These are phyloP conservation scores for Acanthamoeba castellanii DNA, from an alignment of 208 protist genomes.

Conservation along the genomic window DNA sequence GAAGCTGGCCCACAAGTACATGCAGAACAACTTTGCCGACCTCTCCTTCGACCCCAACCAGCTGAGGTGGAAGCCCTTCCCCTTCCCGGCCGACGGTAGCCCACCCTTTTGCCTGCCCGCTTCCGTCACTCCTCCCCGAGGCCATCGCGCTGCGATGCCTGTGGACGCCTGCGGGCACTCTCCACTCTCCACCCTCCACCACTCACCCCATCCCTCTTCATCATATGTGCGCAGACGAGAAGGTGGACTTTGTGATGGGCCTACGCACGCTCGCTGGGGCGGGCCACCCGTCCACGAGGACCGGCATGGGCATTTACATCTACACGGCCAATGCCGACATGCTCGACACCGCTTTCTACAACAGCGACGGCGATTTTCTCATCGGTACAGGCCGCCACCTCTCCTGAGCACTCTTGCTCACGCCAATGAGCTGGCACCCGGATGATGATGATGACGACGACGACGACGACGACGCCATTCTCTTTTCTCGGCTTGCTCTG, in stretches of 20 bases:
- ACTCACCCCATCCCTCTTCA: too few relatives aligned
- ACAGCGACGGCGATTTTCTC: constrained; percentile 92
- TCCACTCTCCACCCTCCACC: too few relatives aligned
- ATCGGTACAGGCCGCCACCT: constrained; percentile 80
- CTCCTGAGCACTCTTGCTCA: neutral
- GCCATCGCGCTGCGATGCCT: too few relatives aligned
- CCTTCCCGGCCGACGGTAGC: constrained; percentile 70
- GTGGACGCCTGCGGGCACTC: too few relatives aligned
- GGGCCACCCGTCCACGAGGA: constrained; percentile 86
- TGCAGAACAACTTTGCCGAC: constrained; percentile 67
- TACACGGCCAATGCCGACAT: constrained; percentile 89
- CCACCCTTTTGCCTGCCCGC: neutral
- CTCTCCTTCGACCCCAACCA: constrained; percentile 86
- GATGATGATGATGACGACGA: too few relatives aligned
- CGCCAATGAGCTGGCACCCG: too few relatives aligned
- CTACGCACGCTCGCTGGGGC: constrained; percentile 75
- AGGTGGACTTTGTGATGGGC: constrained; percentile 86
- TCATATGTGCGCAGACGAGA: neutral
- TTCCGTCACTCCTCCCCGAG: neutral
- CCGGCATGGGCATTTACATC: constrained; percentile 90
- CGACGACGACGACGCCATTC: neutral
- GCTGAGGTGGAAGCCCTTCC: constrained; percentile 89
- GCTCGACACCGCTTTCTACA: constrained; percentile 86
- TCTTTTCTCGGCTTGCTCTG: neutral
- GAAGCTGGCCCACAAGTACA: constrained; percentile 13